phyloP scores from a whole-genome alignment of 208 protist species.

The Ichthyophonus hoferi region DNA sequence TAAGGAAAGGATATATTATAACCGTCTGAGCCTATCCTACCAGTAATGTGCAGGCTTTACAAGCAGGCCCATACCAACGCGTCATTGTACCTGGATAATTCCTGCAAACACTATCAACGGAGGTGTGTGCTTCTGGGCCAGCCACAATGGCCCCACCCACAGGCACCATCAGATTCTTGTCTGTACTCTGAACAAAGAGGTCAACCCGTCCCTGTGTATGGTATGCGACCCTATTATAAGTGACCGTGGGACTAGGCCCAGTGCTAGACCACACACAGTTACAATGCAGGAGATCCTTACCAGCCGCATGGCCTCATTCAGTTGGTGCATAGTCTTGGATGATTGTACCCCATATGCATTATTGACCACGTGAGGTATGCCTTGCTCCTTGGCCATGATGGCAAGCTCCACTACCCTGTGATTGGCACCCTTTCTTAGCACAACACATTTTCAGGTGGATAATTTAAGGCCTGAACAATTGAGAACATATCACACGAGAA shows the following conservation, averaged over 20 bases:
- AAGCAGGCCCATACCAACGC: too few relatives aligned
- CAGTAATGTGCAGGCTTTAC: too few relatives aligned
- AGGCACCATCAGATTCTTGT: constrained; percentile 98
- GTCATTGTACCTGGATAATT: constrained; percentile 54
- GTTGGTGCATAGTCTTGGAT: constrained; percentile 65
- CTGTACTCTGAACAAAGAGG: constrained; percentile 87
- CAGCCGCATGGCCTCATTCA: constrained; percentile 60
- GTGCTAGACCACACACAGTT: too few relatives aligned
- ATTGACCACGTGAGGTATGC: constrained; percentile 90
- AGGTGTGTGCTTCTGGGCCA: constrained; percentile 12
- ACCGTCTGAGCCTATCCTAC: too few relatives aligned
- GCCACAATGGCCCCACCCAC: constrained; percentile 81
- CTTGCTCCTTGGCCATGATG: constrained; percentile 69
- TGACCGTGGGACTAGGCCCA: too few relatives aligned
- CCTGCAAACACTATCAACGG: constrained; percentile 57
- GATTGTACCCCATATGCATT: constrained; percentile 96
- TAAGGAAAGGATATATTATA: too few relatives aligned
- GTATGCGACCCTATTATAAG: too few relatives aligned
- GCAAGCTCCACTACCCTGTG: constrained; percentile 76
- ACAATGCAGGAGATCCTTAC: too few relatives aligned
- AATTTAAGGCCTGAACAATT: too few relatives aligned
- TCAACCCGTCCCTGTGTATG: constrained; percentile 78
- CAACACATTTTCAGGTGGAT: too few relatives aligned
- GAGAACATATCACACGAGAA: too few relatives aligned
- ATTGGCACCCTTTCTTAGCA: background rate